These are phyloP conservation scores for Didymella exigua DNA, from an alignment of 2,329 filamentous ascomycete species.

Conservation along the genomic window DNA sequence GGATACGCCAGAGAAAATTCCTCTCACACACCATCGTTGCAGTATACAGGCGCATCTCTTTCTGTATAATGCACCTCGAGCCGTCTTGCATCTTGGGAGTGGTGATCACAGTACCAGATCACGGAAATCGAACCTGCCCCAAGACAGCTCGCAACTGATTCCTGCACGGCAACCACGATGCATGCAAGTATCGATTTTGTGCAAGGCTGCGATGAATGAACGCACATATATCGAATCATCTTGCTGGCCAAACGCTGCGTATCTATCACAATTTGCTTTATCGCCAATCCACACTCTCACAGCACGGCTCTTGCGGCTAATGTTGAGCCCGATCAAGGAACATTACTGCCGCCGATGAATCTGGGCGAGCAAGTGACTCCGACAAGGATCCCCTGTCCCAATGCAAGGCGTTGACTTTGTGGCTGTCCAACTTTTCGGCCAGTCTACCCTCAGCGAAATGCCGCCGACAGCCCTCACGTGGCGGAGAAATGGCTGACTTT, in stretches of 20 bases:
- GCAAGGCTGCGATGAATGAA: neutral
- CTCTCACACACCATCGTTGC: neutral
- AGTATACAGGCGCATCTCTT: neutral
- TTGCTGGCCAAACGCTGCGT: neutral
- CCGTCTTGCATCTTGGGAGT: neutral
- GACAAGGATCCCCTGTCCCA: conserved; percentile 37
- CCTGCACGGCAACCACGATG: neutral
- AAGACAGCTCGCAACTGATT: neutral
- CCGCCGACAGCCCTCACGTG: conserved; percentile 43
- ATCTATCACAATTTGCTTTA: neutral
- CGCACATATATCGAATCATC: neutral
- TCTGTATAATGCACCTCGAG: neutral
- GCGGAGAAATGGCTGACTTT: conserved; percentile 22
- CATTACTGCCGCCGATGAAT: conserved; percentile 23
- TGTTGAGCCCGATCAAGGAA: conserved; percentile 31
- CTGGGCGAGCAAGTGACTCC: conserved; percentile 33
- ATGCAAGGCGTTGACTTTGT: conserved; percentile 25
- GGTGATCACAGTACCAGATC: neutral
- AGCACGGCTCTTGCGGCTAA: conserved; percentile 26
- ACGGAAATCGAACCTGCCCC: neutral
- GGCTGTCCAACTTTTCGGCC: conserved; percentile 36
- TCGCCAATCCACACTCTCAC: conserved; percentile 12
- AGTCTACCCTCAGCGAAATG: conserved; percentile 17
- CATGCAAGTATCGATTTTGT: neutral
- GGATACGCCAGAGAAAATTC: neutral